Percentiles rank a stretch among this genome's conserved stretches.
Evolutionary conservation across 768 basidiomycete genomes (phyloP).

Genomic region (Hypholoma sublateritium): DNA sequence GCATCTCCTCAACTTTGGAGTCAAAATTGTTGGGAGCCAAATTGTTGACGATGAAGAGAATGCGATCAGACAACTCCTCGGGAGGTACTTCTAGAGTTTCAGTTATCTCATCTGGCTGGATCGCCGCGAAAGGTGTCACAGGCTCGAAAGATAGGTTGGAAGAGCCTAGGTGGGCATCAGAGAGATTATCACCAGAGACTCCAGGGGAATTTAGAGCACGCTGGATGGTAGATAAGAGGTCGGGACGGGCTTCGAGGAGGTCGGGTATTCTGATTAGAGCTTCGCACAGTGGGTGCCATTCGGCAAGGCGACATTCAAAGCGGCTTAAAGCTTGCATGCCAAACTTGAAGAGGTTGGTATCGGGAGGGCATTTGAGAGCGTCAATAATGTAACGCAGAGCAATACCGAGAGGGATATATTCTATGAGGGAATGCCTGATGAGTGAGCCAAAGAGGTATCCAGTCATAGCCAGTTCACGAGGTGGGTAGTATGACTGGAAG

Average conservation of each 20-base stretch:
- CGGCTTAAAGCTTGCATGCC: slow-evolving; percentile 87
- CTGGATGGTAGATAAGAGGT: slow-evolving; percentile 69
- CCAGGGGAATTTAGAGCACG: slow-evolving; percentile 64
- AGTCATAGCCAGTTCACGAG: slow-evolving; percentile 93
- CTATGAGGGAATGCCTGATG: slow-evolving; percentile 90
- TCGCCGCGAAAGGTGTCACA: slow-evolving; percentile 62
- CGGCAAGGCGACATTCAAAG: slow-evolving; percentile 83
- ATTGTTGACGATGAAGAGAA: slow-evolving; percentile 98
- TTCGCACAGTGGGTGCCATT: slow-evolving; percentile 93
- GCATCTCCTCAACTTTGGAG: slow-evolving; percentile 83
- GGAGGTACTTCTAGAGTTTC: slow-evolving; percentile 66
- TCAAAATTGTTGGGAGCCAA: slow-evolving; percentile 94
- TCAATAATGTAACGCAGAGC: slow-evolving; percentile 97
- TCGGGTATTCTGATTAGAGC: slow-evolving; percentile 86
- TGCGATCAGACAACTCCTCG: slow-evolving; percentile 88
- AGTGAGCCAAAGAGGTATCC: slow-evolving; percentile 95
- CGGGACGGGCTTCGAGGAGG: slow-evolving; percentile 82
- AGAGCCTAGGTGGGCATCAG: slow-evolving; percentile 32
- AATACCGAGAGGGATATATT: slow-evolving; percentile 92
- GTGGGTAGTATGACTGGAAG: slow-evolving; percentile 94
- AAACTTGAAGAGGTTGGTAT: slow-evolving; percentile 93
- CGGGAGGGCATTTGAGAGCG: slow-evolving; percentile 86
- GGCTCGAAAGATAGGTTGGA: slow-evolving; percentile 25
- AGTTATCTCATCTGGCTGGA: slow-evolving; percentile 70
- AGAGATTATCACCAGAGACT: slow-evolving; percentile 37